These are phyloP conservation scores for Strobilomyces dryophilus DNA, from an alignment of 768 basidiomycete species.

Conservation along the genomic window DNA sequence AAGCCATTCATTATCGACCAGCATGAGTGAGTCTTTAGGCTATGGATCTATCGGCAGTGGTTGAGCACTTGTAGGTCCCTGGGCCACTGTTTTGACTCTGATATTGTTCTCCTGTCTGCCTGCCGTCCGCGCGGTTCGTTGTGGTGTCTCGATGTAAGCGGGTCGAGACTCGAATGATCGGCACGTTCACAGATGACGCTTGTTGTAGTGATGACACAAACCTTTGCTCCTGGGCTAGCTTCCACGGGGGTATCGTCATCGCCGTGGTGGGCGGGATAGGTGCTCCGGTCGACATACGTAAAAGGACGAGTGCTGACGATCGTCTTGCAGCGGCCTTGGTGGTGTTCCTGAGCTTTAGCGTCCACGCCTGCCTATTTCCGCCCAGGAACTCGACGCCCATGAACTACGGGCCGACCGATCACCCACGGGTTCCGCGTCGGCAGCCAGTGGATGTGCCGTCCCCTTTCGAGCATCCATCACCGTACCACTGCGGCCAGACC, in stretches of 20 bases:
- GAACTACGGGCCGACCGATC: background rate
- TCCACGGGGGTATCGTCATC: background rate
- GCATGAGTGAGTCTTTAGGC: slow-evolving; percentile 12
- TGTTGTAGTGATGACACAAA: slow-evolving; percentile 1
- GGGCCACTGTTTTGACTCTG: background rate
- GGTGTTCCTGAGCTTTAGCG: background rate
- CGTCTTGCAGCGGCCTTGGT: slow-evolving; percentile 3
- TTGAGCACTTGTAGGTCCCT: slow-evolving; percentile 4
- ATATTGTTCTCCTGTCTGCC: slow-evolving; percentile 9
- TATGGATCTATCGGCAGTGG: background rate
- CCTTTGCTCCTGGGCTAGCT: slow-evolving; percentile 8
- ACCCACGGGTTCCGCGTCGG: background rate
- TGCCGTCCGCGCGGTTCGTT: slow-evolving; percentile 6
- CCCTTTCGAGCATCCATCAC: background rate
- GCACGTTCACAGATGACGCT: background rate
- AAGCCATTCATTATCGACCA: slow-evolving; percentile 1
- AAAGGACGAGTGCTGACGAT: background rate
- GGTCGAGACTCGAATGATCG: background rate
- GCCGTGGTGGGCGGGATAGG: background rate
- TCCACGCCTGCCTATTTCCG: background rate
- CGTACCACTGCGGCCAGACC: background rate
- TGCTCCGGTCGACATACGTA: background rate
- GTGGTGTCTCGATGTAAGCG: slow-evolving; percentile 5
- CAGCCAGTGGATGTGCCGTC: background rate
- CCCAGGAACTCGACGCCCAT: background rate